Percentiles rank a stretch among this genome's conserved stretches.
Evolutionary conservation across 1,139 yeast species (phyloP).

Genomic region (Lodderomyces margitis): DNA sequence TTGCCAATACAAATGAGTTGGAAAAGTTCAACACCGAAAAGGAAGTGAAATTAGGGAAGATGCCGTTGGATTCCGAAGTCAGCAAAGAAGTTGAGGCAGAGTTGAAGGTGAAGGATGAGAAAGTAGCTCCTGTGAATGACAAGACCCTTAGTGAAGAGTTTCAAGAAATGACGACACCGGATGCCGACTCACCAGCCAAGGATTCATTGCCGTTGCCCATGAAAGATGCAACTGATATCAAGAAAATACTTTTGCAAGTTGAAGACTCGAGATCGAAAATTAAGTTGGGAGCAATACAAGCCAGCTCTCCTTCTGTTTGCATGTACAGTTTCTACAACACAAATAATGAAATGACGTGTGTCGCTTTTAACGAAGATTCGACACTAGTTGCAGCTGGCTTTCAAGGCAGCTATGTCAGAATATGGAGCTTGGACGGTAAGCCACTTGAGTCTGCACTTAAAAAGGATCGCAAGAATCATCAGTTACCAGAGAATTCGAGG

Average conservation of each 20-base stretch:
- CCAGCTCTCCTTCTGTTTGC: slow-evolving; percentile 90
- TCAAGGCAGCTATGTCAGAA: slow-evolving; percentile 82
- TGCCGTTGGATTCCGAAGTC: slow-evolving; percentile 85
- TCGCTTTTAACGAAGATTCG: slow-evolving; percentile 85
- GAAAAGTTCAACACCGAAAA: slow-evolving; percentile 67
- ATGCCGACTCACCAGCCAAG: slow-evolving; percentile 67
- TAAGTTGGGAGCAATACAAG: slow-evolving; percentile 59
- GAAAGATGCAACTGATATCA: slow-evolving; percentile 75
- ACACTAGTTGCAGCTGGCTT: slow-evolving; percentile 91
- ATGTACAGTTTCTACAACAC: slow-evolving; percentile 98
- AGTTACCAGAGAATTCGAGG: slow-evolving; percentile 39
- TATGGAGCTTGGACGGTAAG: slow-evolving; percentile 92
- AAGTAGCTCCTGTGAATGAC: slow-evolving; percentile 35
- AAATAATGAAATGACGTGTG: slow-evolving; percentile 77
- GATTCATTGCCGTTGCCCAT: slow-evolving; percentile 84
- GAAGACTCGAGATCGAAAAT: slow-evolving; percentile 81
- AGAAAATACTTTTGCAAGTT: slow-evolving; percentile 71
- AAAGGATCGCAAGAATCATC: slow-evolving; percentile 49
- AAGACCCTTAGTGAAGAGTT: slow-evolving; percentile 49
- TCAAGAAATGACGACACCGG: slow-evolving; percentile 46
- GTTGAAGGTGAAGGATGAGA: slow-evolving; percentile 72
- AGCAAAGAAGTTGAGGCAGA: slow-evolving; percentile 83
- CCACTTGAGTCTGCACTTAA: slow-evolving; percentile 68
- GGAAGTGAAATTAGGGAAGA: slow-evolving; percentile 74
- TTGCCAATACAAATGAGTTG: slow-evolving; percentile 47